These are phyloP conservation scores for Saitozyma sp. DNA, from an alignment of 768 basidiomycete genomes.

Conservation along the genomic window DNA sequence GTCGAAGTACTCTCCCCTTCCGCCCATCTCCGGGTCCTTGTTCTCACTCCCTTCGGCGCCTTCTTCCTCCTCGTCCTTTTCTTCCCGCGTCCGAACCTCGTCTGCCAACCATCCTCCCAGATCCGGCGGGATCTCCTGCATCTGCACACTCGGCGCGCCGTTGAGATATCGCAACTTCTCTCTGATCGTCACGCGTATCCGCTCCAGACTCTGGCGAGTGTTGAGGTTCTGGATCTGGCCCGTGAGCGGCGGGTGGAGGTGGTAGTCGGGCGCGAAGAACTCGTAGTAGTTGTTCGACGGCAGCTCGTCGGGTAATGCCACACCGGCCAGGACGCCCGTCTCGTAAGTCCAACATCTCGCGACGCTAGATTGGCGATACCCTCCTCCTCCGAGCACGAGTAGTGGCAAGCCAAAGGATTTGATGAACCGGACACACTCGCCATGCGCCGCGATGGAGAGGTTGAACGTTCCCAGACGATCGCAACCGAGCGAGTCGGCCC, in stretches of 20 bases:
- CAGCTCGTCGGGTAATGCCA: slow-evolving; percentile 76
- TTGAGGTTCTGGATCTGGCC: slow-evolving; percentile 82
- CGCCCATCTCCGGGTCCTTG: slow-evolving; percentile 11
- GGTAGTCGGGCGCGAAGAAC: slow-evolving; percentile 90
- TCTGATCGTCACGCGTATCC: slow-evolving; percentile 78
- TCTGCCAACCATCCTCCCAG: slow-evolving; percentile 69
- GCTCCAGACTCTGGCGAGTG: slow-evolving; percentile 74
- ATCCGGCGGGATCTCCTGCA: slow-evolving; percentile 95
- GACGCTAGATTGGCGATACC: slow-evolving; percentile 96
- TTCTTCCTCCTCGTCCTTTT: slow-evolving; percentile 63
- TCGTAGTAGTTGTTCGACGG: slow-evolving; percentile 86
- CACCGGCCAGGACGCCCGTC: slow-evolving; percentile 85
- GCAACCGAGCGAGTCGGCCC: slow-evolving; percentile 92
- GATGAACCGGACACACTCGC: slow-evolving; percentile 96
- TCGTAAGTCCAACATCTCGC: slow-evolving; percentile 99
- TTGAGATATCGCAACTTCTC: slow-evolving; percentile 89
- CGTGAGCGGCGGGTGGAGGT: slow-evolving; percentile 86
- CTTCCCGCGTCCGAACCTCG: slow-evolving; percentile 69
- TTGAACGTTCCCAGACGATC: slow-evolving; percentile 97
- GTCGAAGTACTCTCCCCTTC: background rate
- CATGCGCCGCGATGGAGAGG: slow-evolving; percentile 92
- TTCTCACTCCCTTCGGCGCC: slow-evolving; percentile 6
- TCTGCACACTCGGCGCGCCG: slow-evolving; percentile 92
- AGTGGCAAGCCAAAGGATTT: slow-evolving; percentile 87
- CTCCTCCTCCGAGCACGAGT: slow-evolving; percentile 89